Conservation (phyloP, 345 rosid genomes). For the Syzygium oleosum region DNA sequence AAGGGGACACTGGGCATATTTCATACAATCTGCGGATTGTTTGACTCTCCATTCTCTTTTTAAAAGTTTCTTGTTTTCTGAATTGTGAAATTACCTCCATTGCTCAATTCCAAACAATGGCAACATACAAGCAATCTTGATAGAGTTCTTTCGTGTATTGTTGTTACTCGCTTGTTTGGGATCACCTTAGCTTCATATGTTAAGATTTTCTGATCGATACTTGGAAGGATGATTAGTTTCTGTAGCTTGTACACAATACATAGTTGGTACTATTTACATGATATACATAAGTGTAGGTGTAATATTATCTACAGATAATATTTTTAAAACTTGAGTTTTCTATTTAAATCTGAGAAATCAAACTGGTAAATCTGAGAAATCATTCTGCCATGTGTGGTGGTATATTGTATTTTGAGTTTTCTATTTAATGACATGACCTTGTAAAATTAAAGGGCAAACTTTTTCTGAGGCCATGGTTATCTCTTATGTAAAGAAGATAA, state of each 20-base stretch:
- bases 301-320: background rate
- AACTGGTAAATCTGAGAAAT: no score
- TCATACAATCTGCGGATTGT: background rate
- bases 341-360: no score
- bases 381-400: background rate
- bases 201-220: background rate
- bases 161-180: background rate
- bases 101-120: background rate
- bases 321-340: background rate
- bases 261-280: background rate
- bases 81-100: background rate
- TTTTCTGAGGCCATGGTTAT: background rate
- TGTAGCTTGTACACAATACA: background rate
- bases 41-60: background rate
- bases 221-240: background rate
- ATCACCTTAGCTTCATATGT: background rate
- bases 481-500: background rate
- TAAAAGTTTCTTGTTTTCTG: background rate
- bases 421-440: background rate
- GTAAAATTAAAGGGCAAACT: background rate
- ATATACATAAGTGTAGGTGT: background rate
- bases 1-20: no score
- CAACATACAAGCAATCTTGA: background rate
- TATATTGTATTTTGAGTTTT: background rate
- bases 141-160: background rate